Evolutionary conservation across 2,329 filamentous ascomycete species (phyloP).

Genomic region (Colletotrichum cuscutae): DNA sequence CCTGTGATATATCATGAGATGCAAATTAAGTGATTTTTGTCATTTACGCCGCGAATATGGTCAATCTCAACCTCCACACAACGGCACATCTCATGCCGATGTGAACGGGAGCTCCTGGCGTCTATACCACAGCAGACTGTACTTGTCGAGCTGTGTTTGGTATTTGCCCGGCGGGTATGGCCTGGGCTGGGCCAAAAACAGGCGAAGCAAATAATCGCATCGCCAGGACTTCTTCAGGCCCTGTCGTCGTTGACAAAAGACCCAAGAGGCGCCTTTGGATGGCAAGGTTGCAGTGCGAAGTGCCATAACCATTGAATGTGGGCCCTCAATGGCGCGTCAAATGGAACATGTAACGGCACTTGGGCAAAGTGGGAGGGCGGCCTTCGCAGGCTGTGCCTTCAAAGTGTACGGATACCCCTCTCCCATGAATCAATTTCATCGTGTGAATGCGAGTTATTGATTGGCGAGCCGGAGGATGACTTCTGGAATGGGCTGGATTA

Average conservation of each 20-base stretch:
- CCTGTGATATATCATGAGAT: too few relatives aligned
- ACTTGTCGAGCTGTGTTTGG: background rate
- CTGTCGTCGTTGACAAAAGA: background rate
- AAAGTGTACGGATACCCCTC: background rate
- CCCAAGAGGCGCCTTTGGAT: background rate
- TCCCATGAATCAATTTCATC: background rate
- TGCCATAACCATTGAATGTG: constrained; percentile 16
- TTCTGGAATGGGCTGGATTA: constrained; percentile 1
- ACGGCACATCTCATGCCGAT: background rate
- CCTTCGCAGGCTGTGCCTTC: background rate
- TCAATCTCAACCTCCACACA: background rate
- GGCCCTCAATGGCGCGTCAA: constrained; percentile 8
- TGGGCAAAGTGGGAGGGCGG: background rate
- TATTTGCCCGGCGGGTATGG: background rate
- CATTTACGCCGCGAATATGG: too few relatives aligned
- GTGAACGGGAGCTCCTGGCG: background rate
- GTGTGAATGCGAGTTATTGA: background rate
- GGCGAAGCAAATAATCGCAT: constrained; percentile 11
- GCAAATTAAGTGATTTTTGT: too few relatives aligned
- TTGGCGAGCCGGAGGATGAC: background rate
- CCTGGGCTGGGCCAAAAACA: background rate
- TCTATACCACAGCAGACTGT: too few relatives aligned
- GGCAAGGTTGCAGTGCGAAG: constrained; percentile 9
- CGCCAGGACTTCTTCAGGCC: constrained; percentile 8
- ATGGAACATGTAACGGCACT: constrained; percentile 1